phyloP scores from a whole-genome alignment of 768 basidiomycete genomes.

The Lactarius vividus region DNA sequence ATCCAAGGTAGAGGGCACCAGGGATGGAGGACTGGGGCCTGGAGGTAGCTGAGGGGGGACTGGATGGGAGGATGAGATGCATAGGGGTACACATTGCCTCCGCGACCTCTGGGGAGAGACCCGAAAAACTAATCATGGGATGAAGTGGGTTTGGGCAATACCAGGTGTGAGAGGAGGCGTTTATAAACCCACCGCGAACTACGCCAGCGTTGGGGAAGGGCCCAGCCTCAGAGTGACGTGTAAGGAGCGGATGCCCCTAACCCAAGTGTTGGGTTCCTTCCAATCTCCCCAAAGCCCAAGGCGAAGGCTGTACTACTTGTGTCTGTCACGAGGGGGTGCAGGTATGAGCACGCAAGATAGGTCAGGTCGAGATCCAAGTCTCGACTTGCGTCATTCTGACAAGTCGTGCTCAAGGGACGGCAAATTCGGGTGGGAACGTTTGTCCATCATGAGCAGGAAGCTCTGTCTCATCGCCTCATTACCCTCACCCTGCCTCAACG shows the following conservation, averaged over 20 bases:
- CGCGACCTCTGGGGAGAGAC: slow-evolving; percentile 69
- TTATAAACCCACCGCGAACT: slow-evolving; percentile 20
- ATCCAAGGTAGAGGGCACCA: slow-evolving; percentile 69
- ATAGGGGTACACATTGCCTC: slow-evolving; percentile 85
- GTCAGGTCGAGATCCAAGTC: background rate
- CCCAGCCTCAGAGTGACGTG: slow-evolving; percentile 24
- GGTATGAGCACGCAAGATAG: background rate
- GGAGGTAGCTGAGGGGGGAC: slow-evolving; percentile 31
- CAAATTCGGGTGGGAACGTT: background rate
- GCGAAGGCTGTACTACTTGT: background rate
- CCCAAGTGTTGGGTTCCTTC: slow-evolving; percentile 9
- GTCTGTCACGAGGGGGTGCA: background rate
- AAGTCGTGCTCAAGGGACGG: background rate
- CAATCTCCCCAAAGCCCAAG: background rate
- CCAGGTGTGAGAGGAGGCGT: background rate
- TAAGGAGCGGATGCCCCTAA: slow-evolving; percentile 16
- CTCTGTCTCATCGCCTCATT: slow-evolving; percentile 16
- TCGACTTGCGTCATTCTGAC: background rate
- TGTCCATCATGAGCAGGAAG: background rate
- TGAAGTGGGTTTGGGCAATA: slow-evolving; percentile 14
- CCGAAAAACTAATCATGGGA: slow-evolving; percentile 76
- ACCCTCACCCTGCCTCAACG: background rate
- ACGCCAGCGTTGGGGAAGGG: slow-evolving; percentile 2
- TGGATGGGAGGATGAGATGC: slow-evolving; percentile 59
- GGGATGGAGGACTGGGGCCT: slow-evolving; percentile 28